Base-by-base conservation (phyloP, 176 grass and related monocot species). In the Oryza officinalis region DNA sequence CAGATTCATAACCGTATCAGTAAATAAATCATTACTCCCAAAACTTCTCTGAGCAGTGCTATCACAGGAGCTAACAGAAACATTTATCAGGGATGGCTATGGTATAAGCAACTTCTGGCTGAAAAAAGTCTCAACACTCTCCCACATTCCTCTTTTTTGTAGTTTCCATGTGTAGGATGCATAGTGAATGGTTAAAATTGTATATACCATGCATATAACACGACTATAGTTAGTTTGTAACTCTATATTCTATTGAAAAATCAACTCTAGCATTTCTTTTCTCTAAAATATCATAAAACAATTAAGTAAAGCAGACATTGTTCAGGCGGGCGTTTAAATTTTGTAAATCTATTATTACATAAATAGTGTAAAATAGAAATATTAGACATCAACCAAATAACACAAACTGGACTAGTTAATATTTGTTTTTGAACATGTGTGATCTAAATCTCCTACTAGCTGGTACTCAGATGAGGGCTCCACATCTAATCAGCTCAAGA, bases 171-270 rank as follows among this genome's bases (percentile, higher is more conserved):
- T 17, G 11, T 20, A 60, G 12, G 20, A 76, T 70, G 47, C 52
- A 9, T 17, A 28, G 4, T 59, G 25, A 8, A 61, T 10, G 44
- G 20, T n/a, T 9, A 78, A 3, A 13, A 30, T 6, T 65, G 13
- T 59, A 40, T 60, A 59, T 27, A 78, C 44, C 67, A 61, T 77
- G 31, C 31, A 76, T 5, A 67, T 31, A 77, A 77, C 67, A 23
- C 0, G 12, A 65, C 10, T 7, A 65, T 64, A 7, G 11, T 46
- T 15, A 33, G 27, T 47, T 64, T 12, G 6, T n/a, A 17, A 33
- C 27, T 26, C 18, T 65, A 63, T 7, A 22, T 76, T 49, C 35
- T 28, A 63, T 73, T 46, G 22, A 8, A 44, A 77, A 77, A 12
- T 72, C n/a, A 70, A 27, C 17, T 27, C 0, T 20, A 70, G 12